These are phyloP conservation scores for Spiromastix sp. DNA, from an alignment of 2,329 filamentous ascomycete genomes.

Conservation along the genomic window DNA sequence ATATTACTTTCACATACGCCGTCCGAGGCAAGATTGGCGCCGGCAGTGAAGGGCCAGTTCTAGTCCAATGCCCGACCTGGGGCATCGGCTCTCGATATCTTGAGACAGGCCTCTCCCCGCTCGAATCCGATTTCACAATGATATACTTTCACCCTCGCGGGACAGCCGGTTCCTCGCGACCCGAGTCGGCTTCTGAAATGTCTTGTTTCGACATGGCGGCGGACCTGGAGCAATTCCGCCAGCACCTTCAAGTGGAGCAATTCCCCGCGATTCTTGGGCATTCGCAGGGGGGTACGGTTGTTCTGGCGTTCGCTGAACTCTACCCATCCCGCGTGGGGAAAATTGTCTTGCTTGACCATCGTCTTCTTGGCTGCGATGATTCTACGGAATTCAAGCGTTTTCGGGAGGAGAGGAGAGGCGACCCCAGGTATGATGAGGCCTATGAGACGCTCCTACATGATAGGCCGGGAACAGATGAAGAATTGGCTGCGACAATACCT, in stretches of 20 bases:
- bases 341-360: constrained; percentile 16
- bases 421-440: constrained; percentile 11
- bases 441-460: not conserved
- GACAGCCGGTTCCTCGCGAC: constrained; percentile 13
- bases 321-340: constrained; percentile 15
- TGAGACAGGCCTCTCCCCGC: constrained; percentile 10
- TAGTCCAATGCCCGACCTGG: constrained; percentile 18
- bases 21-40: constrained; percentile 8
- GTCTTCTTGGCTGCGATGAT: constrained; percentile 14
- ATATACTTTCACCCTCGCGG: constrained; percentile 20
- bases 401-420: constrained; percentile 7
- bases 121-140: constrained; percentile 13
- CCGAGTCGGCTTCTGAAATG: constrained; percentile 11
- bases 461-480: constrained; percentile 10
- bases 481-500: constrained; percentile 11
- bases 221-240: constrained; percentile 19
- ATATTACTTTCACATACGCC: constrained; percentile 13
- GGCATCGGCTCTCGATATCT: constrained; percentile 17
- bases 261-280: constrained; percentile 16
- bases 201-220: constrained; percentile 13
- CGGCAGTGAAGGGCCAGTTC: constrained; percentile 5
- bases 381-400: constrained; percentile 1
- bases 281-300: constrained; percentile 20
- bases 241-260: constrained; percentile 13
- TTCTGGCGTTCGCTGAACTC: constrained; percentile 17